Evolutionary conservation across 1,284 basidiomycete species (phyloP).

Genomic region (Sparassis latifolia): DNA sequence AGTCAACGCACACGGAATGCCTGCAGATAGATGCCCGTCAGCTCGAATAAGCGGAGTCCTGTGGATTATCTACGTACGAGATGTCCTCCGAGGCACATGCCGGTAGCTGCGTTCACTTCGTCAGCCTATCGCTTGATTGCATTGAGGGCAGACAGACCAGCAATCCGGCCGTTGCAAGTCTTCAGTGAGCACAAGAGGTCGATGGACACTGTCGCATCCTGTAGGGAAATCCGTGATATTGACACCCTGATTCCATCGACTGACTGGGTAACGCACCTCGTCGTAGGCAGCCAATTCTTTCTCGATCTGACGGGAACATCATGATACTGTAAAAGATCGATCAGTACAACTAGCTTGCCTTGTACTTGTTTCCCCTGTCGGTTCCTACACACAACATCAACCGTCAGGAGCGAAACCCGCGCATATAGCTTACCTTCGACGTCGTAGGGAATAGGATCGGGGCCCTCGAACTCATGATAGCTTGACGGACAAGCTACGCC

Average conservation of each 20-base stretch:
- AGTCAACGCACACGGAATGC: constrained; percentile 46
- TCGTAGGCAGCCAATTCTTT: constrained; percentile 81
- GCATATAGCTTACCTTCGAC: constrained; percentile 49
- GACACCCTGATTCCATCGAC: too few species aligned
- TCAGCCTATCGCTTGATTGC: background rate
- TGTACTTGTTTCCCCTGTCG: constrained; percentile 85
- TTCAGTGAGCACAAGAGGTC: constrained; percentile 67
- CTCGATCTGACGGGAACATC: constrained; percentile 51
- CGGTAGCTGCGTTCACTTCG: constrained; percentile 48
- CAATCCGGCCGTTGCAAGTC: constrained; percentile 88
- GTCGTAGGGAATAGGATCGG: constrained; percentile 84
- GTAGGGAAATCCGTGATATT: background rate
- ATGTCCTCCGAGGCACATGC: constrained; percentile 84
- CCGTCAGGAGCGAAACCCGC: too few species aligned
- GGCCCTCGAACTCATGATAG: constrained; percentile 89
- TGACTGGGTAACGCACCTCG: constrained; percentile 44
- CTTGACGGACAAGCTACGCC: constrained; percentile 66
- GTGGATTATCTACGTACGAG: constrained; percentile 40
- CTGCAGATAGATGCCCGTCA: constrained; percentile 22
- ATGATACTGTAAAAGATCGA: background rate
- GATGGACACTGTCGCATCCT: constrained; percentile 75
- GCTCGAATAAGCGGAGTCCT: background rate
- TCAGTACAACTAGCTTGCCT: constrained; percentile 37
- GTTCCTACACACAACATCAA: constrained; percentile 39
- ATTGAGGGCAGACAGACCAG: constrained; percentile 39